Percentiles rank a stretch among this genome's conserved stretches.
Evolutionary conservation across 306 rosid species (phyloP).

Genomic region (Trifolium pratense): DNA sequence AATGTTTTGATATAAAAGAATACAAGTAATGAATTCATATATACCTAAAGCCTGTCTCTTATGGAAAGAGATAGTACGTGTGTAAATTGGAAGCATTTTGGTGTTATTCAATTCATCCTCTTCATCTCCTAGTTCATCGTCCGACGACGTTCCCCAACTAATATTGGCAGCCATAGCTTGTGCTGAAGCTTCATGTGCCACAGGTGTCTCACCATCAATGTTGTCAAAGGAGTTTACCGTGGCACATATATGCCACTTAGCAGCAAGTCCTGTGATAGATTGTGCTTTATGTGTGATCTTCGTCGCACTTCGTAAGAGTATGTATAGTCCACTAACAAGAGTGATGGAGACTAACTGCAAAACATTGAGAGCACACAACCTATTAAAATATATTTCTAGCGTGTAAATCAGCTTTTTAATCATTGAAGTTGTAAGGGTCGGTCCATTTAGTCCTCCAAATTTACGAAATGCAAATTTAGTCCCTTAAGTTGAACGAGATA

Average conservation of each 20-base stretch:
- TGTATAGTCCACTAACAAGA: constrained; percentile 76
- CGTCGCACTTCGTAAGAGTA: constrained; percentile 76
- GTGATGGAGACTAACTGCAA: constrained; percentile 80
- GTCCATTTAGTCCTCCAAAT: not conserved
- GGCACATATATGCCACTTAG: constrained; percentile 89
- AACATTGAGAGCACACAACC: constrained; percentile 17
- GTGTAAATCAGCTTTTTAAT: not conserved
- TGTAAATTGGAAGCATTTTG: constrained; percentile 64
- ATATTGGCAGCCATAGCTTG: constrained; percentile 37
- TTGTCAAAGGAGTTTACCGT: constrained; percentile 74
- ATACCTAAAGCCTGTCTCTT: constrained; percentile 92
- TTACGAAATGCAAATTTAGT: not conserved
- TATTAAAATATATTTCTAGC: constrained; percentile 7
- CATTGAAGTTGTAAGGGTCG: not conserved
- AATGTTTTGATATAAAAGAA: not conserved
- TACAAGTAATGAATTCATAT: constrained; percentile 33
- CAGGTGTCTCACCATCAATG: constrained; percentile 63
- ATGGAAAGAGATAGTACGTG: constrained; percentile 77
- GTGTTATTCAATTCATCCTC: constrained; percentile 79
- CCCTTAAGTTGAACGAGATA: not conserved
- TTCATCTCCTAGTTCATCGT: constrained; percentile 65
- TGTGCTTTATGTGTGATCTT: constrained; percentile 92
- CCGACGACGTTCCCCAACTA: constrained; percentile 64
- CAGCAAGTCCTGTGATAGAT: constrained; percentile 74
- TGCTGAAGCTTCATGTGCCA: constrained; percentile 40